phyloP scores from a whole-genome alignment of 176 grass and related monocot species.

The Oryza rufipogon region DNA sequence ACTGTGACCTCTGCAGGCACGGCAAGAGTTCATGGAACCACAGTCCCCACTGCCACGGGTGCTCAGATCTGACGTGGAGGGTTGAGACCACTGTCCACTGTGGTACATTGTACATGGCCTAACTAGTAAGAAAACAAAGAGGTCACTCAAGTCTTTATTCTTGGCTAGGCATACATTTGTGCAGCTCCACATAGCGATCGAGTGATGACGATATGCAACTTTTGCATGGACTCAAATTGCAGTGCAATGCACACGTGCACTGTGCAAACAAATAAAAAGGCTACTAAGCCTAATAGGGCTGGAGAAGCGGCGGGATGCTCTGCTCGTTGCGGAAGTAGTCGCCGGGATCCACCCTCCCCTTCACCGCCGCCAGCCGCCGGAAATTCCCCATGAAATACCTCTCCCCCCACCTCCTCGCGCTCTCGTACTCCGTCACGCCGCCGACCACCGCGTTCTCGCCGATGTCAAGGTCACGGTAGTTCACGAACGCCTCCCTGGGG shows the following conservation, averaged over 20 bases:
- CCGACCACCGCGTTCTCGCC: conserved; percentile 37
- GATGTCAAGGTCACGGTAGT: conserved; percentile 48
- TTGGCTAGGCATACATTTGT: too few relatives aligned
- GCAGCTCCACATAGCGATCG: too few relatives aligned
- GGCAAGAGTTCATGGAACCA: too few relatives aligned
- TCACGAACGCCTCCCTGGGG: conserved; percentile 53
- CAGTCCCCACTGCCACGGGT: too few relatives aligned
- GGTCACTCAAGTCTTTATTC: too few relatives aligned
- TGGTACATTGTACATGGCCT: too few relatives aligned
- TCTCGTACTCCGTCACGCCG: conserved; percentile 31
- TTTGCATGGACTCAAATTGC: not conserved
- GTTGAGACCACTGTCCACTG: too few relatives aligned
- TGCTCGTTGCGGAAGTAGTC: conserved; percentile 55
- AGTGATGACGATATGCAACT: not conserved
- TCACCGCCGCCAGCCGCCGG: conserved; percentile 34
- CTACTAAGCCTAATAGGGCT: not conserved
- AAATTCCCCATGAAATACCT: conserved; percentile 52
- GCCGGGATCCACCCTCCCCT: conserved; percentile 31
- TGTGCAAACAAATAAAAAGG: not conserved
- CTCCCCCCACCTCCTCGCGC: conserved; percentile 23
- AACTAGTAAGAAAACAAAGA: too few relatives aligned
- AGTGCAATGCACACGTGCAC: not conserved
- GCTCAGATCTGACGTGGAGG: too few relatives aligned
- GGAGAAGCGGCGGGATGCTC: conserved; percentile 43
- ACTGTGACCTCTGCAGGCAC: too few relatives aligned